Evolutionary conservation across 2,329 filamentous ascomycete genomes (phyloP).

Genomic region (Zarea fungicola): DNA sequence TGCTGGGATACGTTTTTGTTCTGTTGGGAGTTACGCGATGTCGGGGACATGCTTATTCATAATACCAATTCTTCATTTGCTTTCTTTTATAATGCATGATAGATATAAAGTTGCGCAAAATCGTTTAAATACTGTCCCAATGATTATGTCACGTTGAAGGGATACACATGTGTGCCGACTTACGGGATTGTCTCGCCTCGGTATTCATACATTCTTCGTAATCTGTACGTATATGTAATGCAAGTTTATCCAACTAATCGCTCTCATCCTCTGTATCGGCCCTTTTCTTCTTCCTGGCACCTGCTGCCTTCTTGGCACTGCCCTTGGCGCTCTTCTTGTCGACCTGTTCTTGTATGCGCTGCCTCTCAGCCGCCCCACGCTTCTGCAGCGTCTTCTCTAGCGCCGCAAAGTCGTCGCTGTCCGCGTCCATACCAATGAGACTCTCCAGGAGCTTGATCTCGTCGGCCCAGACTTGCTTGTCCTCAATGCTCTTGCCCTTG

Average conservation of each 20-base stretch:
- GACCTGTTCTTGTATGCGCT: conserved; percentile 71
- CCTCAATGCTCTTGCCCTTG: conserved; percentile 64
- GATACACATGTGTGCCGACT: no score
- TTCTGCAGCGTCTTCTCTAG: conserved; percentile 62
- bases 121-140: no score
- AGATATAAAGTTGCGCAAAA: no score
- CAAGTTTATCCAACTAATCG: conserved; percentile 18
- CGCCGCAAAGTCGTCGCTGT: conserved; percentile 64
- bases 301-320: conserved; percentile 21
- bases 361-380: conserved; percentile 64
- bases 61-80: conserved; percentile 8
- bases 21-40: not conserved
- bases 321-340: conserved; percentile 61
- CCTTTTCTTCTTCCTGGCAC: conserved; percentile 34
- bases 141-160: no score
- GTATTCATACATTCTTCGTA: no score
- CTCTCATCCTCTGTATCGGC: conserved; percentile 29
- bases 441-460: conserved; percentile 94
- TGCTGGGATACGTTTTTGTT: not conserved
- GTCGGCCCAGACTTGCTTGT: conserved; percentile 79
- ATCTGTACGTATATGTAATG: no score
- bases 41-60: not conserved
- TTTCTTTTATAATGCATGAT: no score
- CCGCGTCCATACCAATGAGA: conserved; percentile 76
- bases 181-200: no score